Conservation (phyloP, 129 eudicot genomes). For the Heracleum sosnowskyi region DNA sequence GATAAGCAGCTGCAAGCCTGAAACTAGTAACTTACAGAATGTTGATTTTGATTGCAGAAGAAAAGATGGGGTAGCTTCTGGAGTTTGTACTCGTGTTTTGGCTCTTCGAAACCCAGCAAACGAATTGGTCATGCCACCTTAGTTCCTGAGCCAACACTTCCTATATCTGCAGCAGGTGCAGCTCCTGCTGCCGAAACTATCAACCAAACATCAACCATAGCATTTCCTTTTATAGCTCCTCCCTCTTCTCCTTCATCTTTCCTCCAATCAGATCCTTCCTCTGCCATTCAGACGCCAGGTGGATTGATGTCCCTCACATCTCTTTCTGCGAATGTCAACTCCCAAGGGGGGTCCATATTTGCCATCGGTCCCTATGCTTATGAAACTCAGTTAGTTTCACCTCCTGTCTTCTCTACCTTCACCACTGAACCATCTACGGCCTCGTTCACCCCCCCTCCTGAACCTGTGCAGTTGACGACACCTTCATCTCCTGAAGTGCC, state of each 20-base stretch:
- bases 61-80: conserved; percentile 91
- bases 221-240: conserved; percentile 83
- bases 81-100: conserved; percentile 88
- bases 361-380: conserved; percentile 84
- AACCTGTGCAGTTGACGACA: conserved; percentile 74
- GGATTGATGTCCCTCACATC: conserved; percentile 54
- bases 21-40: conserved; percentile 13
- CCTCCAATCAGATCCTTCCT: conserved; percentile 86
- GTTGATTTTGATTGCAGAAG: conserved; percentile 44
- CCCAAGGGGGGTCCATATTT: conserved; percentile 50
- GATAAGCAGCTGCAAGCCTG: not conserved
- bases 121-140: conserved; percentile 70
- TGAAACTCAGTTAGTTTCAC: conserved; percentile 91
- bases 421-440: conserved; percentile 97
- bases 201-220: conserved; percentile 37
- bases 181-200: conserved; percentile 30
- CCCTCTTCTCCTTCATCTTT: conserved; percentile 96
- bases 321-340: conserved; percentile 47
- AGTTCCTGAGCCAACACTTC: conserved; percentile 45
- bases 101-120: conserved; percentile 62
- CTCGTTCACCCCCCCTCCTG: conserved; percentile 87
- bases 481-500: conserved; percentile 98
- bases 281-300: conserved; percentile 66
- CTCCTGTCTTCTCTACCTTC: conserved; percentile 81
- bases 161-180: conserved; percentile 27